A percentile compares a stretch with the other conserved stretches of the same genome.
Evolutionary conservation across 495 filamentous ascomycete genomes (phyloP).

Genomic region (Penicillium lividum): DNA sequence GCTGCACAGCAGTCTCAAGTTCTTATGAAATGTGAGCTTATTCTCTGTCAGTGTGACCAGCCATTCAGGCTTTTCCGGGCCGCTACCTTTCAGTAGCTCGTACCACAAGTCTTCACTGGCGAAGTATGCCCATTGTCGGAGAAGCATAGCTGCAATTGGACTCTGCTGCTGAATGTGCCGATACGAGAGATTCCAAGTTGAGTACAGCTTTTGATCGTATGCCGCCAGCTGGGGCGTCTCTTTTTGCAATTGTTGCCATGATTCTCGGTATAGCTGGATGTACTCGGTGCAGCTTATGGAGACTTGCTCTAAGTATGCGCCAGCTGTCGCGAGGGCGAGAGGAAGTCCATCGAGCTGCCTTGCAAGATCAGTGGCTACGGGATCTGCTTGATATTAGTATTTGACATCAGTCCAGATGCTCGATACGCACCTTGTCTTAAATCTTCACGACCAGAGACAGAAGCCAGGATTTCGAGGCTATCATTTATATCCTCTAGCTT

Average conservation of each 20-base stretch:
- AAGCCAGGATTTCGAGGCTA: not conserved
- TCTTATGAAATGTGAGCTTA: not conserved
- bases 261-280: not conserved
- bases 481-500: not conserved
- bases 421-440: not conserved
- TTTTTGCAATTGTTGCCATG: not conserved
- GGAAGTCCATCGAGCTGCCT: conserved; percentile 1
- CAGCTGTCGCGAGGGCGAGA: conserved; percentile 1
- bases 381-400: not conserved
- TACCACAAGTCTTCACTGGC: not conserved
- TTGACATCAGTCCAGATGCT: not conserved
- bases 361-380: not conserved
- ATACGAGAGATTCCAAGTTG: conserved; percentile 2
- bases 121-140: conserved; percentile 4
- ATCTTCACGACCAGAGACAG: not conserved
- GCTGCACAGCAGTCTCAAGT: not conserved
- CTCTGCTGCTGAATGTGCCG: not conserved
- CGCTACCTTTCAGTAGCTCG: not conserved
- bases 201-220: conserved; percentile 2
- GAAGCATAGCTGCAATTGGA: not conserved
- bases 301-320: not conserved
- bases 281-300: not conserved
- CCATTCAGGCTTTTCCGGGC: not conserved
- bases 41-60: not conserved
- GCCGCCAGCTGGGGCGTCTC: not conserved